A percentile compares a stretch with the other conserved stretches of the same genome.
These are phyloP conservation scores for Solanum hybrid DNA, from an alignment of 305 asterid genomes.

Conservation along the genomic window DNA sequence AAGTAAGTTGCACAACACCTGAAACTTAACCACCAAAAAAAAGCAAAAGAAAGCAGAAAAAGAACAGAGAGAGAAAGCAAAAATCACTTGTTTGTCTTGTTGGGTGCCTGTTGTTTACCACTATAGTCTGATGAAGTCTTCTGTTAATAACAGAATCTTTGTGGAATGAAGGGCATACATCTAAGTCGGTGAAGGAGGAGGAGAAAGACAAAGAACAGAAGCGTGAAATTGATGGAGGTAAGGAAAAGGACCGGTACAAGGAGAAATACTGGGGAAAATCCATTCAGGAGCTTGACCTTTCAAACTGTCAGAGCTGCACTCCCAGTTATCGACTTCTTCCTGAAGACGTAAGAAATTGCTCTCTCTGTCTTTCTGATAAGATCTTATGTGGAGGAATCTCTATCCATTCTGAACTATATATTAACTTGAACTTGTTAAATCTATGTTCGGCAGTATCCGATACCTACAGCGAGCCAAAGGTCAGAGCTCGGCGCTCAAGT, in stretches of 20 bases:
- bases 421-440: background rate
- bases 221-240: slow-evolving; percentile 70
- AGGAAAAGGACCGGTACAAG: slow-evolving; percentile 72
- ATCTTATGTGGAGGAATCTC: background rate
- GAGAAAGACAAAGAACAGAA: slow-evolving; percentile 77
- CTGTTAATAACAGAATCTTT: slow-evolving; percentile 52
- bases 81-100: background rate
- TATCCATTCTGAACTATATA: background rate
- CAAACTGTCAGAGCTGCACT: slow-evolving; percentile 75
- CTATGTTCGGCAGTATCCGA: slow-evolving; percentile 17
- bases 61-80: background rate
- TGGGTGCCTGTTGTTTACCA: background rate
- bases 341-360: slow-evolving; percentile 56
- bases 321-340: slow-evolving; percentile 99
- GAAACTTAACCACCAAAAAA: background rate
- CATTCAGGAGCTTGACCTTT: slow-evolving; percentile 96
- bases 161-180: slow-evolving; percentile 79
- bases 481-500: slow-evolving; percentile 22
- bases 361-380: background rate
- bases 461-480: slow-evolving; percentile 21
- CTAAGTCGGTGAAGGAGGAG: slow-evolving; percentile 53
- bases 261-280: slow-evolving; percentile 91
- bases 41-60: background rate
- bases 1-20: slow-evolving; percentile 46
- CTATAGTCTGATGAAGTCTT: slow-evolving; percentile 4